Percentiles rank a stretch among this genome's conserved stretches.
Evolutionary conservation across 345 rosid genomes (phyloP).

Genomic region (sweet orange (Citrus sinensis)): DNA sequence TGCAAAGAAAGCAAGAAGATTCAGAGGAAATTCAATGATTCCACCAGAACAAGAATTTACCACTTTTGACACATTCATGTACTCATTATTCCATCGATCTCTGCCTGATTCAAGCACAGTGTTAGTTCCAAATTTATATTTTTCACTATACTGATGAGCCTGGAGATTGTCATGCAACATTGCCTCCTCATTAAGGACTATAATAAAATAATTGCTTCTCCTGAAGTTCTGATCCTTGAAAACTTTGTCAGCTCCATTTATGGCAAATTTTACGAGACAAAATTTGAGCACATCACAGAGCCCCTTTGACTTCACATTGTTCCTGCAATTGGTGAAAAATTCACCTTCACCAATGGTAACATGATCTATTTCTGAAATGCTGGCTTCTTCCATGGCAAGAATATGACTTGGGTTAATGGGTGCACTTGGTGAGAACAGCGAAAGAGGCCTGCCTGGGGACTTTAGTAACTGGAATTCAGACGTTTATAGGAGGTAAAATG

Average conservation of each 20-base stretch:
- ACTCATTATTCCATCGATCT: neutral
- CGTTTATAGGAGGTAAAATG: slow-evolving; percentile 4
- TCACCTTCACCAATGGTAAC: neutral
- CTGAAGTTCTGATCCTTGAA: slow-evolving; percentile 21
- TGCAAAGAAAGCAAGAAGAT: slow-evolving; percentile 8
- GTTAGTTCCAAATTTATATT: neutral
- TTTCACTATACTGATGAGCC: neutral
- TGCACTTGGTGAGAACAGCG: neutral
- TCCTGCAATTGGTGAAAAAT: neutral
- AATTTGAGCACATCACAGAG: slow-evolving; percentile 9
- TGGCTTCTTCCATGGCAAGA: slow-evolving; percentile 9
- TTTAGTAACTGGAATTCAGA: neutral
- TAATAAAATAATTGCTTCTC: neutral
- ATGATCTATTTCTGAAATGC: slow-evolving; percentile 5
- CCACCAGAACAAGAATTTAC: slow-evolving; percentile 2
- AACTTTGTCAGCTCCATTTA: slow-evolving; percentile 24
- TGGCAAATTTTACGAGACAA: slow-evolving; percentile 13
- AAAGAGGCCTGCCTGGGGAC: neutral
- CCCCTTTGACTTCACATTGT: neutral
- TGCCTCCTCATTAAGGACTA: neutral
- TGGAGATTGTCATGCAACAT: neutral
- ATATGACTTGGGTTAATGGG: slow-evolving; percentile 2
- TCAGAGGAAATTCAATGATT: slow-evolving; percentile 5
- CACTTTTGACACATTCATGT: neutral
- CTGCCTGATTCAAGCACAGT: neutral